Evolutionary conservation across 805 yeast genomes (phyloP), one percentile per base, ranked within the genome.

Genomic region (Ogataea zsoltii): DNA sequence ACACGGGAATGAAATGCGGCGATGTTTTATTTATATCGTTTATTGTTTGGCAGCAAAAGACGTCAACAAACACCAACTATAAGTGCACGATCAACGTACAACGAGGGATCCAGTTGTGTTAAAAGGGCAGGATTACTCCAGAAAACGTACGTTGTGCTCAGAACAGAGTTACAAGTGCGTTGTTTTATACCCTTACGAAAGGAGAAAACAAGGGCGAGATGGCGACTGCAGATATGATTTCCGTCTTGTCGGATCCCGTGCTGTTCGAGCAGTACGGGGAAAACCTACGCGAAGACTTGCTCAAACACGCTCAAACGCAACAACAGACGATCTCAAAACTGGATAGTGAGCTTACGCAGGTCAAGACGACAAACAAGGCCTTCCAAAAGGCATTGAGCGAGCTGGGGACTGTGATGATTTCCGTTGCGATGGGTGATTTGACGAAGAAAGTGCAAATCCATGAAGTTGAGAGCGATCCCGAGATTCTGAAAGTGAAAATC

Each of bases 381-480:
- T 82, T 80, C 58, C 82, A 80, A 56, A 77, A 78, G 58, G 90
- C 91, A 3, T 67, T 86, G 28, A 76, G 80, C 45, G 95, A 88
- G 57, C 85, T 88, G 26, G 95, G 95, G 21, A 85, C 88, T 30
- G 95, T 88, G 16, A 91, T 88, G 16, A 84, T 86, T 32, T 87
- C 92, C 13, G 96, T 88, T 18, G 94, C 96, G 15, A 84, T 82
- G 77, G 96, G 96, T 41, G 96, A 88, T 60, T 72, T 88, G 56
- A 80, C 89, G 25, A 87, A 87, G 56, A 87, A 87, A 60, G 95
- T 88, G 21, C 82, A 78, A 46, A 77, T 86, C 46, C 88, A 84
- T 61, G 74, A 79, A 19, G 81, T 77, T 33, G 91, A 85, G 61
- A 72, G 78, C 46, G 90, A 86, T 63, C 89, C 94, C 1, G 92